Percentiles rank a stretch among this genome's conserved stretches.
These are phyloP conservation scores for Sporothrix globosa DNA, from an alignment of 2,329 filamentous ascomycete species.

Conservation along the genomic window DNA sequence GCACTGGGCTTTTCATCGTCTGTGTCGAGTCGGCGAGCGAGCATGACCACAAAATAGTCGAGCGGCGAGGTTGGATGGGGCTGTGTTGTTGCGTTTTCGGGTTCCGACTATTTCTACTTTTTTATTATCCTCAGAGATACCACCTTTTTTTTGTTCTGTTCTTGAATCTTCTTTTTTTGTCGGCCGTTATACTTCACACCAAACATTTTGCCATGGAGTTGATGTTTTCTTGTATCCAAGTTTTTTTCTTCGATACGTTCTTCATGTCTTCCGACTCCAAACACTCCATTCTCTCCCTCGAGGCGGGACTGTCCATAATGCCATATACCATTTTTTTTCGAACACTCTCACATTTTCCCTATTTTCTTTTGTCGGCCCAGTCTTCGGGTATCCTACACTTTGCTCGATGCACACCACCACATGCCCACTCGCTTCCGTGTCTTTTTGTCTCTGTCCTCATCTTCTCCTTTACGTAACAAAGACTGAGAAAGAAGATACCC, in stretches of 20 bases:
- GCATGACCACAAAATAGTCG: slow-evolving; percentile 46
- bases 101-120: neutral
- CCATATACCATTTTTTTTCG: slow-evolving; percentile 15
- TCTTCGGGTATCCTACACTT: neutral
- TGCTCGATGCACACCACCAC: neutral
- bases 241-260: slow-evolving; percentile 4
- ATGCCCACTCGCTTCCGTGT: neutral
- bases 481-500: slow-evolving; percentile 12
- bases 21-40: slow-evolving; percentile 33
- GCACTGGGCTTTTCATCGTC: slow-evolving; percentile 22
- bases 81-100: neutral
- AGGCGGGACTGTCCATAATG: neutral
- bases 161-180: neutral
- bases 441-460: slow-evolving; percentile 3
- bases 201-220: slow-evolving; percentile 31
- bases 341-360: neutral
- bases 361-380: neutral
- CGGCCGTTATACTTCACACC: slow-evolving; percentile 22
- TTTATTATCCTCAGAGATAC: neutral
- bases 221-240: neutral
- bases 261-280: slow-evolving; percentile 7
- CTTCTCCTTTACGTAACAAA: neutral
- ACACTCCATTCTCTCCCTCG: neutral
- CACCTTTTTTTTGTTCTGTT: slow-evolving; percentile 16
- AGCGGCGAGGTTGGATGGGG: neutral